Base-by-base conservation (phyloP, 257 asterid species). In the Salvia splendens region DNA sequence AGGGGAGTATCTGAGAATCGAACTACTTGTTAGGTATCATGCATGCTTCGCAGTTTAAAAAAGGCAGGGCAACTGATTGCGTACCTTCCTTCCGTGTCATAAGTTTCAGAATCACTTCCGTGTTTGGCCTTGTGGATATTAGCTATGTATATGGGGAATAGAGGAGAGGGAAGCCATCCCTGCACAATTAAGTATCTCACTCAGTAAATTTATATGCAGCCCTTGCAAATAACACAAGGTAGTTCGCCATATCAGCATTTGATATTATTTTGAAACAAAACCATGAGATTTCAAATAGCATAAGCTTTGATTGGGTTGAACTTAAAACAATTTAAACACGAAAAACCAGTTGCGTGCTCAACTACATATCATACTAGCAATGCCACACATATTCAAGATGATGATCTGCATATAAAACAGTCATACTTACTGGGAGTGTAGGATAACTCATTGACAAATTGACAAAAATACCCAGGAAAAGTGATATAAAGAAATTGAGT, bases 21-120 rank as follows among this genome's bases (percentile, higher is more conserved):
- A 35, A 35, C 40, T 40, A 28, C 46, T 7, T 9, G 9, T 70
- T 24, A 59, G 10, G 30, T 41, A 28, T 12, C 15, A 10, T 14
- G 11, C 10, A 46, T 47, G 6, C 7, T 11, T 41, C 7, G 10
- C 16, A 8, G 53, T 38, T 52, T 24, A 53, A 2, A 1, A 1
- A 16, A 20, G 32, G 45, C 57, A 33, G 1, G n/a, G 48, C 33
- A 2, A 41, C 14, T 12, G 8, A 4, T 15, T 41, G 17, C 61
- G 9, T 77, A 80, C 96, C 97, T 85, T 71, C 95, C 98, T 81
- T 91, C 98, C 0, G 76, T 78, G 61, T 91, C 95, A 17, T 79
- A 91, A 15, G 92, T 81, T 48, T 81, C 88, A 0, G 96, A 73
- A 70, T 87, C 94, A 24, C 98, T 91, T 33, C 98, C 98, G 49